Conservation (phyloP, 305 asterid species). For the Solanum hybrid region DNA sequence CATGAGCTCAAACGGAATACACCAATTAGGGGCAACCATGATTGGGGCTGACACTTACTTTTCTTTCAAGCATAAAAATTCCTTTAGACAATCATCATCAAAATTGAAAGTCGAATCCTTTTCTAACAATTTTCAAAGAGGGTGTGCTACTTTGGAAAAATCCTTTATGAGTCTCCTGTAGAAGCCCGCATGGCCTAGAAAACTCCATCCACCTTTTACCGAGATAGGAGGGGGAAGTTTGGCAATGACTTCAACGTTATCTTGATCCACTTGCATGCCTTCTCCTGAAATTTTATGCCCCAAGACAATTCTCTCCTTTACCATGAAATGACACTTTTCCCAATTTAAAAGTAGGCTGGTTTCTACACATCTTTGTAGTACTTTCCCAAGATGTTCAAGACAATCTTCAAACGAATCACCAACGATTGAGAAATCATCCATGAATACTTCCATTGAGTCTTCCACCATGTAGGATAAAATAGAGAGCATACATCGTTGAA, state of each 20-base stretch:
- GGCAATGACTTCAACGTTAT: too few relatives aligned
- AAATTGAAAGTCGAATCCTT: not conserved
- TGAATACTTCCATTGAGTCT: not conserved
- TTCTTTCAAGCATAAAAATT: not conserved
- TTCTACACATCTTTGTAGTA: too few relatives aligned
- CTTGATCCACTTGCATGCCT: too few relatives aligned
- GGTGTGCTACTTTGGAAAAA: not conserved
- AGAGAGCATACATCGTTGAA: not conserved
- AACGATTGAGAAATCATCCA: not conserved
- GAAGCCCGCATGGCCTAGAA: not conserved
- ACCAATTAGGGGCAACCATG: not conserved
- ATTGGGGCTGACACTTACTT: not conserved
- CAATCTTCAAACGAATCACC: too few relatives aligned
- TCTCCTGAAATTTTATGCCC: too few relatives aligned
- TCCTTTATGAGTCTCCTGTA: too few relatives aligned
- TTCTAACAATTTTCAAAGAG: not conserved
- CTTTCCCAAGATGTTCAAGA: too few relatives aligned
- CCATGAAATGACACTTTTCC: too few relatives aligned
- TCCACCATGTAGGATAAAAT: not conserved
- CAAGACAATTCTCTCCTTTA: too few relatives aligned
- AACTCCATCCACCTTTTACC: not conserved
- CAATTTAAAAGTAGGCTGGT: too few relatives aligned
- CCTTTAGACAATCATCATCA: not conserved
- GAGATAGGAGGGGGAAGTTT: not conserved
- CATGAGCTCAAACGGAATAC: not conserved